Evolutionary conservation across 352 stramenopile genomes (phyloP).

Genomic region (Pythium grandisporangium): DNA sequence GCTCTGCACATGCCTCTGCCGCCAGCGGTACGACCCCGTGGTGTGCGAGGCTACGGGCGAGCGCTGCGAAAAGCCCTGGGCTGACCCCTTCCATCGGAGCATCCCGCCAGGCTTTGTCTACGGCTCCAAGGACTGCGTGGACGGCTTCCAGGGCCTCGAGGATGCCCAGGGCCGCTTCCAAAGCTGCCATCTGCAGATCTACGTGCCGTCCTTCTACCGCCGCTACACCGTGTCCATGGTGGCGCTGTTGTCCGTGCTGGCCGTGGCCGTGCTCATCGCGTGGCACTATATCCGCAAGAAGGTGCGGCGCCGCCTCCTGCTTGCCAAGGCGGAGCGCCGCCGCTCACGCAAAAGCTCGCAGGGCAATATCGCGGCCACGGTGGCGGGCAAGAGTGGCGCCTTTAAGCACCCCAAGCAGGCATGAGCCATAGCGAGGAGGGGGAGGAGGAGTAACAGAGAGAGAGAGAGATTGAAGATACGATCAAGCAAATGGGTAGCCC

Average conservation of each 20-base stretch:
- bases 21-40: conserved; percentile 56
- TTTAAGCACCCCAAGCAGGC: conserved; percentile 56
- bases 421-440: conserved; percentile 11
- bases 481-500: too few relatives aligned
- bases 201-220: conserved; percentile 84
- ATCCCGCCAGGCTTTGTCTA: conserved; percentile 87
- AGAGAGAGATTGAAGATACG: too few relatives aligned
- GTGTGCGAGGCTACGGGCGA: conserved; percentile 63
- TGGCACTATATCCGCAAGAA: conserved; percentile 85
- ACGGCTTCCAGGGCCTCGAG: conserved; percentile 91
- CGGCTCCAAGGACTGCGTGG: conserved; percentile 84
- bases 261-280: conserved; percentile 51
- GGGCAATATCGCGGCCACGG: conserved; percentile 22
- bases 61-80: conserved; percentile 80
- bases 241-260: conserved; percentile 56
- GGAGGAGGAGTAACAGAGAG: not conserved
- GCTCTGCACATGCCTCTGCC: conserved; percentile 90
- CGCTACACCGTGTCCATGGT: conserved; percentile 77
- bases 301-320: conserved; percentile 60
- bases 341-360: conserved; percentile 72
- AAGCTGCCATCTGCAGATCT: conserved; percentile 94
- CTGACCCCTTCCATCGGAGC: conserved; percentile 55
- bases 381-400: conserved; percentile 28
- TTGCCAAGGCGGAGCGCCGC: conserved; percentile 88
- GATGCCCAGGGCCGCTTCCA: conserved; percentile 84